phyloP scores from a whole-genome alignment of 495 filamentous ascomycete species.

The Xylaria acuta region DNA sequence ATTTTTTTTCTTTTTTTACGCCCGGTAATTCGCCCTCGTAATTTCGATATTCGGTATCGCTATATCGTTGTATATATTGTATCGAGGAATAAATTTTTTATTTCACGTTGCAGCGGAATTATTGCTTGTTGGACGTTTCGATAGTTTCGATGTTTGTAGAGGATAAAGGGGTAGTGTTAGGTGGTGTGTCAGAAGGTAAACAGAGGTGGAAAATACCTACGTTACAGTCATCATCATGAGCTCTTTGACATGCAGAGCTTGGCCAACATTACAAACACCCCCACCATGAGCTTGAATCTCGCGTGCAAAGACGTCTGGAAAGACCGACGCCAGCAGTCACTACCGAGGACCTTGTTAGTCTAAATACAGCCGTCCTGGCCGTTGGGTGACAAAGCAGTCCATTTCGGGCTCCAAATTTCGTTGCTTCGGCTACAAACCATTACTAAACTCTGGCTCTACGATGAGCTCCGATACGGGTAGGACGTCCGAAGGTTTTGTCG shows the following conservation, averaged over 20 bases:
- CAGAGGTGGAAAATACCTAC: no score
- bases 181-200: no score
- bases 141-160: no score
- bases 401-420: background rate
- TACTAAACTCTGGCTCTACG: background rate
- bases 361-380: background rate
- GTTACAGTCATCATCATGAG: background rate
- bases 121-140: no score
- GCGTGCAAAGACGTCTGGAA: background rate
- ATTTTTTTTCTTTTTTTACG: no score
- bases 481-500: background rate
- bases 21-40: no score
- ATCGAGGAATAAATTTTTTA: no score
- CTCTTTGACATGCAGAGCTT: background rate
- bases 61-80: no score
- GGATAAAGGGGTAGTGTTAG: no score
- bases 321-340: background rate
- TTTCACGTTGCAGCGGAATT: no score
- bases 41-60: no score
- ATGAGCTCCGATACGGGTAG: slow-evolving; percentile 18
- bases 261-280: background rate
- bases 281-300: background rate
- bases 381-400: background rate
- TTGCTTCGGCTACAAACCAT: background rate
- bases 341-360: background rate